Evolutionary conservation across 306 rosid genomes (phyloP).

Genomic region (Vicia villosa): DNA sequence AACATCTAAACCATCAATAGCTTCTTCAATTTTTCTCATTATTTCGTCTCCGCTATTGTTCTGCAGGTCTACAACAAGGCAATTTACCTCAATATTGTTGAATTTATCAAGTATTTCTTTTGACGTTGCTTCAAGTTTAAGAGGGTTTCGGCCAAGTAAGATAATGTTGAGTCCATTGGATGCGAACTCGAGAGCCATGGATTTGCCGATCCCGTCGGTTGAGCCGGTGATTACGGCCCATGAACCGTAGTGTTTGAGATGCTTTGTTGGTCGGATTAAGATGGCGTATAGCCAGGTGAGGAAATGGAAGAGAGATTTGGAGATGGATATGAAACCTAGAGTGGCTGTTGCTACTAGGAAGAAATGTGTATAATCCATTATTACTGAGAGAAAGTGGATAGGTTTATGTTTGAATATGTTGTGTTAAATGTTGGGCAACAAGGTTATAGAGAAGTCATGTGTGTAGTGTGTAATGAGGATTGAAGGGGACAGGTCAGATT

Average conservation of each 20-base stretch:
- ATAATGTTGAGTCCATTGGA: slow-evolving; percentile 61
- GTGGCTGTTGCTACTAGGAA: slow-evolving; percentile 24
- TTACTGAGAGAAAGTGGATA: too few species aligned
- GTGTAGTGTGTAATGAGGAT: too few species aligned
- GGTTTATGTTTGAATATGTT: too few species aligned
- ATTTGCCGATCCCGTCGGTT: slow-evolving; percentile 86
- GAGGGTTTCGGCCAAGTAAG: slow-evolving; percentile 49
- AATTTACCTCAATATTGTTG: slow-evolving; percentile 24
- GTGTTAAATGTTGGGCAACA: too few species aligned
- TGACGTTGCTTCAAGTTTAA: slow-evolving; percentile 37
- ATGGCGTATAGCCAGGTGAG: slow-evolving; percentile 55
- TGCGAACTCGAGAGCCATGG: slow-evolving; percentile 67
- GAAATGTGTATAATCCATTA: neutral
- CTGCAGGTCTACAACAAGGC: slow-evolving; percentile 35
- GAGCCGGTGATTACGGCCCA: slow-evolving; percentile 85
- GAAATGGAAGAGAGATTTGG: slow-evolving; percentile 17
- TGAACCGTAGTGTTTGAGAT: slow-evolving; percentile 69
- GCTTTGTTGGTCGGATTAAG: slow-evolving; percentile 59
- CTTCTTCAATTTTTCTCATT: slow-evolving; percentile 28
- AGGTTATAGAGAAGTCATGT: too few species aligned
- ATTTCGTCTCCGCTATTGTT: slow-evolving; percentile 49
- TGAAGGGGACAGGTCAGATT: too few species aligned
- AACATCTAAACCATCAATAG: slow-evolving; percentile 39
- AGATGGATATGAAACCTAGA: slow-evolving; percentile 51
- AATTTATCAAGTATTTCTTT: slow-evolving; percentile 34